Evolutionary conservation across 345 rosid species (phyloP).

Genomic region (thale cress (Arabidopsis thaliana)): DNA sequence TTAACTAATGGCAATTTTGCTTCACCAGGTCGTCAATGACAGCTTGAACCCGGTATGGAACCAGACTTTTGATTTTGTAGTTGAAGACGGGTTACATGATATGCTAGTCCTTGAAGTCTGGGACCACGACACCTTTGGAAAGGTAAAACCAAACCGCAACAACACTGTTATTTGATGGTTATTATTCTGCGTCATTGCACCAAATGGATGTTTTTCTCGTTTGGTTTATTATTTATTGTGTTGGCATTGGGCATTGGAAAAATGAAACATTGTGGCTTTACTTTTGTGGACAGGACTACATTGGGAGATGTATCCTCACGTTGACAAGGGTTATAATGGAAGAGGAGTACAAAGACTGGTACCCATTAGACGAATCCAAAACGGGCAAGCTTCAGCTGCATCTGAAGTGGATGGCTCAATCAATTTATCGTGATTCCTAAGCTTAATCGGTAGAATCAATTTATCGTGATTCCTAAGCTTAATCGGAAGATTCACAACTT

Average conservation of each 20-base stretch:
- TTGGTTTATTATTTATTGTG: background rate
- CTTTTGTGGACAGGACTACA: slow-evolving; percentile 64
- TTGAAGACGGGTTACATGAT: slow-evolving; percentile 97
- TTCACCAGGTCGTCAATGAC: slow-evolving; percentile 82
- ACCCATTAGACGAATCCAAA: slow-evolving; percentile 68
- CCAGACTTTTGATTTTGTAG: slow-evolving; percentile 96
- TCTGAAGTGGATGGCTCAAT: slow-evolving; percentile 95
- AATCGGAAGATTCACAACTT: slow-evolving; percentile 30
- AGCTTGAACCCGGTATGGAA: slow-evolving; percentile 96
- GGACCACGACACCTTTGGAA: slow-evolving; percentile 99
- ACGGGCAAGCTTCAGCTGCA: slow-evolving; percentile 67
- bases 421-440: slow-evolving; percentile 78
- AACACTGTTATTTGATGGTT: background rate
- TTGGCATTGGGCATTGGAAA: background rate
- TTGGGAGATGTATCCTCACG: slow-evolving; percentile 97
- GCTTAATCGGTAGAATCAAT: slow-evolving; percentile 43
- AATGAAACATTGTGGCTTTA: background rate
- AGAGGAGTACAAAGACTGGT: slow-evolving; percentile 77
- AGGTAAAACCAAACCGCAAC: slow-evolving; percentile 57
- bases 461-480: slow-evolving; percentile 67
- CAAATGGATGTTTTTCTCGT: background rate
- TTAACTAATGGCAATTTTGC: slow-evolving; percentile 9
- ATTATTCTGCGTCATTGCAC: background rate
- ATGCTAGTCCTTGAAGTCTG: slow-evolving; percentile 91
- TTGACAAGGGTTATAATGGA: slow-evolving; percentile 91